Evolutionary conservation across 2,329 filamentous ascomycete genomes (phyloP), one percentile per base, ranked within the genome.

Genomic region (Sordariomycetes sp.): DNA sequence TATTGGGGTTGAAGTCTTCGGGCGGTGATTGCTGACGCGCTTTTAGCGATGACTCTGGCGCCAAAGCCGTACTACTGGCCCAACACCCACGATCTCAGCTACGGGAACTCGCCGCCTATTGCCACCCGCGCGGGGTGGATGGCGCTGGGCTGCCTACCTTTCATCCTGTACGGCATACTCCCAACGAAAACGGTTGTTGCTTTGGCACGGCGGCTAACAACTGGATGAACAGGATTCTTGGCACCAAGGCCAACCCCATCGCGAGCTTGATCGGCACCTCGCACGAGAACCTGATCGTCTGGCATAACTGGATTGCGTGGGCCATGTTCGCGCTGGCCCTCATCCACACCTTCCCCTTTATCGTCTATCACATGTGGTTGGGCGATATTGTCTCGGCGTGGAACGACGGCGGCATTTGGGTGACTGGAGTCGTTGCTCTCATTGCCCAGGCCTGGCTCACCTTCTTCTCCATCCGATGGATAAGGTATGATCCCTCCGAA

Each of bases 341-440:
- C 3, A 62, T 84, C 6, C 81, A 85, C 63, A 83, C 80, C 0
- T 83, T 84, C 55, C 81, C 81, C 0, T 85, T 82, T 62, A 77
- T 85, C 59, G 69, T 84, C 1, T 79, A 74, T 61, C 72, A 81
- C 61, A 71, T 76, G 24, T 65, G 69, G 59, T 73, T 72, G 48
- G 76, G 76, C 3, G 74, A 79, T 51, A 78, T 83, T 72, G 69
- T 71, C n/a, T 46, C 14, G 14, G n/a, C 2, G 16, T n/a, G 16
- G 14, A 46, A n/a, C 40, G 7, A 46, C 16, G 40, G 6, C 28
- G 28, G 40, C 40, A 7, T 43, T 6, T 46, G 18, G 6, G n/a
- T 16, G 40, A 46, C 80, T 0, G 81, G 81, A 1, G 75, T 83
- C 2, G 72, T 78, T 14, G 76, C 80, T 0, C 62, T 85, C 2